A percentile compares a stretch with the other conserved stretches of the same genome.
These are phyloP conservation scores for Sarcocystis neurona DNA, from an alignment of 169 alveolate species.

Conservation along the genomic window DNA sequence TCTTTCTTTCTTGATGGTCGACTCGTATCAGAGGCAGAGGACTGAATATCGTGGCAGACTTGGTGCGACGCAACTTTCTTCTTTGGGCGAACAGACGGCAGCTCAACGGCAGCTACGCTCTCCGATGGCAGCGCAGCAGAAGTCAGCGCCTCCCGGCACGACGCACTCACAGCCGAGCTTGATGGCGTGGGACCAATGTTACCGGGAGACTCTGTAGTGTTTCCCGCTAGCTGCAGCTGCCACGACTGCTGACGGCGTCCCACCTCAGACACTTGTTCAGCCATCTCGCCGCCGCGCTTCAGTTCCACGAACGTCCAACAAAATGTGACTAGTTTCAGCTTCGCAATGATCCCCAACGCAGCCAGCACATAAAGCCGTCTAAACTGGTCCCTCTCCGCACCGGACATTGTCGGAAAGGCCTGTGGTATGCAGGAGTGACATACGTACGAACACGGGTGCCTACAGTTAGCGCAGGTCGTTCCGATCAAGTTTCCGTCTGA, in stretches of 20 bases:
- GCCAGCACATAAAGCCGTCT: slow-evolving; percentile 35
- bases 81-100: no score
- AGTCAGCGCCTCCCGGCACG: no score
- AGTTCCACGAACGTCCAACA: slow-evolving; percentile 54
- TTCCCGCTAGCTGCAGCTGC: background rate
- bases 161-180: background rate
- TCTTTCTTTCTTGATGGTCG: no score
- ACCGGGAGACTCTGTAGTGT: background rate
- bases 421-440: no score
- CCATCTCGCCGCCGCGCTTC: slow-evolving; percentile 39
- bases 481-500: no score
- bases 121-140: no score
- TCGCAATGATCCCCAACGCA: slow-evolving; percentile 51
- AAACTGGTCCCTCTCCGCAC: slow-evolving; percentile 37
- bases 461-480: no score
- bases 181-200: background rate
- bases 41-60: no score
- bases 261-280: background rate
- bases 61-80: no score
- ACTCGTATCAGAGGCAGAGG: no score
- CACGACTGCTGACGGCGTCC: background rate
- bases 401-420: slow-evolving; percentile 18
- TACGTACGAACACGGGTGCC: background rate
- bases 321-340: slow-evolving; percentile 43
- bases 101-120: no score